These are phyloP conservation scores for Phytopythium helicoides DNA, from an alignment of 352 stramenopile genomes.

Conservation along the genomic window DNA sequence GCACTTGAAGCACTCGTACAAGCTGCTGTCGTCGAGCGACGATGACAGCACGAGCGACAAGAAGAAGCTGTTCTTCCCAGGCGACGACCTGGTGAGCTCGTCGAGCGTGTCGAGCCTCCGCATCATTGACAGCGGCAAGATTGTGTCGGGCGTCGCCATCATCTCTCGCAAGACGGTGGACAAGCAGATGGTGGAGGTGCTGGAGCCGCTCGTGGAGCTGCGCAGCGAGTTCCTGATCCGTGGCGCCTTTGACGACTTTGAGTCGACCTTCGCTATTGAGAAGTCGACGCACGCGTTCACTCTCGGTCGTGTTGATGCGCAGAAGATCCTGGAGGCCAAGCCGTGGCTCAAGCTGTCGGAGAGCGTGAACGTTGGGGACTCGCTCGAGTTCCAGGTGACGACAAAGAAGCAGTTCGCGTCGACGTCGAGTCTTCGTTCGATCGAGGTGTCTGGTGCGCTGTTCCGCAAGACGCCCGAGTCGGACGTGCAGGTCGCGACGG, in stretches of 20 bases:
- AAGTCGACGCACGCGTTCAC: constrained; percentile 42
- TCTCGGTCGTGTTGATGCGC: constrained; percentile 28
- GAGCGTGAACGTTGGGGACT: constrained; percentile 38
- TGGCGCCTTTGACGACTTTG: constrained; percentile 72
- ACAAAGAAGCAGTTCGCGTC: constrained; percentile 61
- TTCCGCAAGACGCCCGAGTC: constrained; percentile 35
- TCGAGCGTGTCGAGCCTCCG: constrained; percentile 67
- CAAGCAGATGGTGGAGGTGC: constrained; percentile 45
- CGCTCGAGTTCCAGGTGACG: constrained; percentile 43
- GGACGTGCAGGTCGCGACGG: constrained; percentile 25
- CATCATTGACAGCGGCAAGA: constrained; percentile 80
- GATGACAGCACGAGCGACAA: background rate
- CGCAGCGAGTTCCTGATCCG: constrained; percentile 86
- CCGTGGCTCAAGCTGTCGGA: constrained; percentile 49
- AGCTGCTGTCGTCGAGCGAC: constrained; percentile 40
- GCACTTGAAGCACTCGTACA: constrained; percentile 85
- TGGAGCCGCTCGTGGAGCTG: constrained; percentile 72
- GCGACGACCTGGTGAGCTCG: constrained; percentile 72
- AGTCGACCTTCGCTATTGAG: constrained; percentile 66
- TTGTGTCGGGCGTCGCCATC: constrained; percentile 64
- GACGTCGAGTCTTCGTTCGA: constrained; percentile 27
- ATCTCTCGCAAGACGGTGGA: constrained; percentile 63
- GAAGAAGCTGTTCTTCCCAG: constrained; percentile 46
- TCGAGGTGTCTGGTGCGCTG: constrained; percentile 51
- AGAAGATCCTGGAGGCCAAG: constrained; percentile 68